A percentile compares a stretch with the other conserved stretches of the same genome.
Evolutionary conservation across 176 grass and related monocot genomes (phyloP).

Genomic region (Oryza officinalis): DNA sequence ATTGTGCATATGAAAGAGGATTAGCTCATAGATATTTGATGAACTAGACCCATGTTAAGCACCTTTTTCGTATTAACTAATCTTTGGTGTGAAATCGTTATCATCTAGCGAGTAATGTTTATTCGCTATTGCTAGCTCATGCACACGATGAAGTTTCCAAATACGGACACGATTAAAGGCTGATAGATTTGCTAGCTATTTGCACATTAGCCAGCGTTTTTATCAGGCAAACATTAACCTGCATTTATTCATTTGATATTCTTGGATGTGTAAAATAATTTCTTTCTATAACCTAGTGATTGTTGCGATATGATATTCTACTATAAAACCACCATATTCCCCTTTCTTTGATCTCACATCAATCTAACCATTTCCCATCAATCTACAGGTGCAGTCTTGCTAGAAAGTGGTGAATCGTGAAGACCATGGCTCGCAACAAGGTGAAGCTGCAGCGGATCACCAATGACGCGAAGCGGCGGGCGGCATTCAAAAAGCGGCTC

Average conservation of each 20-base stretch:
- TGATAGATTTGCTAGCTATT: background rate
- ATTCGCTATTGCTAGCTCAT: background rate
- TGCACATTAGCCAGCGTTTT: background rate
- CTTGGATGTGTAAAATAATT: background rate
- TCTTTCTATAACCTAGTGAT: background rate
- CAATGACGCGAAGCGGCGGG: conserved; percentile 27
- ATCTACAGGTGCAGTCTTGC: background rate
- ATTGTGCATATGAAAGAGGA: too few species aligned
- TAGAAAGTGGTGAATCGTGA: background rate
- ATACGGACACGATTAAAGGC: background rate
- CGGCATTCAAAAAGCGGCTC: conserved; percentile 46
- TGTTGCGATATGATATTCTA: background rate
- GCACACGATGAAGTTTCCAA: background rate
- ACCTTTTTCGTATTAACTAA: background rate
- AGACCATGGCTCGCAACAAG: conserved; percentile 48
- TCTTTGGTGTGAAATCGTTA: background rate
- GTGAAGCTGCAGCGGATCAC: conserved; percentile 33
- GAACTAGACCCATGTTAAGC: too few species aligned
- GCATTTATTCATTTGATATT: background rate
- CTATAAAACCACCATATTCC: background rate
- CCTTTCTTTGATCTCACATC: background rate
- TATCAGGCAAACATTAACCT: background rate
- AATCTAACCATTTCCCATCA: background rate
- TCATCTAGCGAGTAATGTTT: too few species aligned
- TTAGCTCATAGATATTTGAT: too few species aligned